Percentiles rank a stretch among this genome's conserved stretches.
Conservation (phyloP, 345 rosid genomes). For the Draba incana region DNA sequence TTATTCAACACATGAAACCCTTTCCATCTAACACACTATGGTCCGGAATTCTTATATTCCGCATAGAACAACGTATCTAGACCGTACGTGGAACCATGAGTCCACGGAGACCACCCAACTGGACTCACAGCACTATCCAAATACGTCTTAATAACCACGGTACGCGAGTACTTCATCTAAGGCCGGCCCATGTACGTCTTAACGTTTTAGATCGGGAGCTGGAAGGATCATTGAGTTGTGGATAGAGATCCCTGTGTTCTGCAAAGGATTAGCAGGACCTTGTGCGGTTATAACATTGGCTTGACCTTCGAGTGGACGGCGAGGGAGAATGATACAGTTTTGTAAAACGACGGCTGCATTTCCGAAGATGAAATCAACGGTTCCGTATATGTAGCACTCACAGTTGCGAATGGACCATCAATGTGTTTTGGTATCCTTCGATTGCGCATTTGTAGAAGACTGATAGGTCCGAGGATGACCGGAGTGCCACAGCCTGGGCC, state of each 20-base stretch:
- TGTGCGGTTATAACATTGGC: slow-evolving; percentile 76
- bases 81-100: slow-evolving; percentile 47
- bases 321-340: slow-evolving; percentile 72
- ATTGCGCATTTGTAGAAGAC: slow-evolving; percentile 78
- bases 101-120: slow-evolving; percentile 83
- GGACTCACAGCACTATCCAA: slow-evolving; percentile 70
- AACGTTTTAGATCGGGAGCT: slow-evolving; percentile 61
- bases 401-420: slow-evolving; percentile 75
- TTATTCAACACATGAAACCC: slow-evolving; percentile 65
- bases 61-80: slow-evolving; percentile 66
- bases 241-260: slow-evolving; percentile 82
- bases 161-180: slow-evolving; percentile 73
- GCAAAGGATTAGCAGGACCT: slow-evolving; percentile 80
- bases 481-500: slow-evolving; percentile 85
- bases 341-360: slow-evolving; percentile 83
- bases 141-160: slow-evolving; percentile 62
- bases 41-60: slow-evolving; percentile 72
- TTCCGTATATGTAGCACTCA: slow-evolving; percentile 81
- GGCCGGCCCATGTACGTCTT: slow-evolving; percentile 79
- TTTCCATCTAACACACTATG: slow-evolving; percentile 67
- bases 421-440: slow-evolving; percentile 87
- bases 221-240: slow-evolving; percentile 78
- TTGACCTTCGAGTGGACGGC: slow-evolving; percentile 68
- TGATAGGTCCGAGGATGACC: slow-evolving; percentile 84
- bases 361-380: slow-evolving; percentile 89